These are phyloP conservation scores for Lagenaria siceraria DNA, from an alignment of 306 rosid species.

Conservation along the genomic window DNA sequence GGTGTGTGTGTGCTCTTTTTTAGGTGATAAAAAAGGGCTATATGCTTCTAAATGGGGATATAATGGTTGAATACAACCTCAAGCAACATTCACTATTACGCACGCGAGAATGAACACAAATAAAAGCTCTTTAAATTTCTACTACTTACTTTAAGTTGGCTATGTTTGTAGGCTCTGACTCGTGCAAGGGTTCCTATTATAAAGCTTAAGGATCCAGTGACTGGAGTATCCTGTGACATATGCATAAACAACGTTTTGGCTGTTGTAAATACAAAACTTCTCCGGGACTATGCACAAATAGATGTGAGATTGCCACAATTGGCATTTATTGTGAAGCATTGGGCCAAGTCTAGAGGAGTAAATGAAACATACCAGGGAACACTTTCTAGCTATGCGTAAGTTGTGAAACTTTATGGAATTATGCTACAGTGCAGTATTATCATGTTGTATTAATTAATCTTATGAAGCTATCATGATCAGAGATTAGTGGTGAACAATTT, in stretches of 20 bases:
- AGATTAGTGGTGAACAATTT: background rate
- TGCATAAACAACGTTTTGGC: slow-evolving; percentile 94
- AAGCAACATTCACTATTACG: background rate
- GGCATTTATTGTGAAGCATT: slow-evolving; percentile 83
- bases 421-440: background rate
- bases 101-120: background rate
- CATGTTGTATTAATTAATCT: background rate
- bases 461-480: background rate
- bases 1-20: background rate
- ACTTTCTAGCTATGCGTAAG: slow-evolving; percentile 97
- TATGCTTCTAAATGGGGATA: background rate
- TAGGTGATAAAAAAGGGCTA: background rate
- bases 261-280: slow-evolving; percentile 88
- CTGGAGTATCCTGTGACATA: slow-evolving; percentile 88
- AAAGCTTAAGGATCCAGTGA: slow-evolving; percentile 88
- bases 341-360: slow-evolving; percentile 98
- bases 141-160: background rate
- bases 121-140: background rate
- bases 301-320: slow-evolving; percentile 68
- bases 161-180: slow-evolving; percentile 74
- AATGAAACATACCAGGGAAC: slow-evolving; percentile 97
- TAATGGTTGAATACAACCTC: background rate
- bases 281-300: slow-evolving; percentile 64
- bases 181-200: slow-evolving; percentile 97
- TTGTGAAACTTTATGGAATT: slow-evolving; percentile 1